Conservation (phyloP, 2,329 filamentous ascomycete species). For the Polychaeton citri region DNA sequence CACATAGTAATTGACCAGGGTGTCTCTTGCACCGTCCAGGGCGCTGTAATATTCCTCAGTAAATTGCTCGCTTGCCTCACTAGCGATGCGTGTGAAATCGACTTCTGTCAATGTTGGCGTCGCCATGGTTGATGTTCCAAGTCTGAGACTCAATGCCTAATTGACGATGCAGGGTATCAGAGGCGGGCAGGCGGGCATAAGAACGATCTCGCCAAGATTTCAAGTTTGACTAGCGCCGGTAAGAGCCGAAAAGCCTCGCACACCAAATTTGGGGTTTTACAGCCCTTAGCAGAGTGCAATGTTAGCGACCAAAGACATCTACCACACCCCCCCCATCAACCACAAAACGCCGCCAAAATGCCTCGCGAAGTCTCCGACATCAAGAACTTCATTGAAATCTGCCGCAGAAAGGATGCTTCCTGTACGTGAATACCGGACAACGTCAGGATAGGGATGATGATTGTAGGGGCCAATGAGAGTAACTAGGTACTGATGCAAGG, state of each 20-base stretch:
- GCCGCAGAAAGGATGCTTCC: constrained; percentile 97
- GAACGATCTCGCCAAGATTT: constrained; percentile 1
- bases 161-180: not conserved
- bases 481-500: too few species aligned
- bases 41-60: constrained; percentile 62
- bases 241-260: not conserved
- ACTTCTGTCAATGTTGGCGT: constrained; percentile 18
- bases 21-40: constrained; percentile 46
- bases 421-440: constrained; percentile 76
- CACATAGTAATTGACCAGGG: constrained; percentile 58
- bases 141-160: not conserved
- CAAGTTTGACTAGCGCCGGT: not conserved
- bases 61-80: constrained; percentile 56
- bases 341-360: constrained; percentile 53
- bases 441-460: too few species aligned
- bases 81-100: constrained; percentile 15
- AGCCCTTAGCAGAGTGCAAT: too few species aligned
- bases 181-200: not conserved
- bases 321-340: constrained; percentile 1
- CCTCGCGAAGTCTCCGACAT: constrained; percentile 96
- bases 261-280: not conserved
- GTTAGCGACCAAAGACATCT: too few species aligned
- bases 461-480: too few species aligned
- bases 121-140: not conserved
- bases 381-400: constrained; percentile 99